phyloP scores from a whole-genome alignment of 2,329 filamentous ascomycete species.

The Calonectria pseudoreteaudii region DNA sequence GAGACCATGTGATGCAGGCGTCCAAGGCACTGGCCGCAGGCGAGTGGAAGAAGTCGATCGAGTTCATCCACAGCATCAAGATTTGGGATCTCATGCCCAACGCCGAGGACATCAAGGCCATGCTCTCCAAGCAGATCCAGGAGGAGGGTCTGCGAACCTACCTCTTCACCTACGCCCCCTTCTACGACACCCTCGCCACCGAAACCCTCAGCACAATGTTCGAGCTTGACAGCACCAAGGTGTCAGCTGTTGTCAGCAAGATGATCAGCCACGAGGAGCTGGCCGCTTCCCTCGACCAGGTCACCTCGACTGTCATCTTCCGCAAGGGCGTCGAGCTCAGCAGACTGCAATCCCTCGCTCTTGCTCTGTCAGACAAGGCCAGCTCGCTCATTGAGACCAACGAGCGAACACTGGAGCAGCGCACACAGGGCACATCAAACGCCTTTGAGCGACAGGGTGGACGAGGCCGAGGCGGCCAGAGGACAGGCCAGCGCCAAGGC shows the following conservation, averaged over 20 bases:
- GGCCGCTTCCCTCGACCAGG: conserved; percentile 94
- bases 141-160: conserved; percentile 98
- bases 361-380: conserved; percentile 96
- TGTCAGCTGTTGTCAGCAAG: conserved; percentile 94
- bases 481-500: conserved; percentile 71
- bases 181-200: conserved; percentile 96
- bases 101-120: conserved; percentile 91
- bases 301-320: conserved; percentile 98
- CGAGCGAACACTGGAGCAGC: conserved; percentile 95
- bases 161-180: conserved; percentile 98
- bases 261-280: conserved; percentile 99
- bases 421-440: conserved; percentile 94
- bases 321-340: conserved; percentile 99
- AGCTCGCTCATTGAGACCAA: conserved; percentile 96
- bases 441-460: conserved; percentile 95
- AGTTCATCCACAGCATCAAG: conserved; percentile 97
- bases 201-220: conserved; percentile 93
- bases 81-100: conserved; percentile 99
- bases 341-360: conserved; percentile 92
- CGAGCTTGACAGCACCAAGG: conserved; percentile 90
- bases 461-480: conserved; percentile 75
- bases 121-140: conserved; percentile 98
- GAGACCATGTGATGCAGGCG: conserved; percentile 99
- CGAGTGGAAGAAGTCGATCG: conserved; percentile 97
- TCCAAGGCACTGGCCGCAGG: conserved; percentile 96